Evolutionary conservation across 2,329 filamentous ascomycete species (phyloP), one percentile per base, ranked within the genome.

Genomic region (Trichophyton verrucosum): DNA sequence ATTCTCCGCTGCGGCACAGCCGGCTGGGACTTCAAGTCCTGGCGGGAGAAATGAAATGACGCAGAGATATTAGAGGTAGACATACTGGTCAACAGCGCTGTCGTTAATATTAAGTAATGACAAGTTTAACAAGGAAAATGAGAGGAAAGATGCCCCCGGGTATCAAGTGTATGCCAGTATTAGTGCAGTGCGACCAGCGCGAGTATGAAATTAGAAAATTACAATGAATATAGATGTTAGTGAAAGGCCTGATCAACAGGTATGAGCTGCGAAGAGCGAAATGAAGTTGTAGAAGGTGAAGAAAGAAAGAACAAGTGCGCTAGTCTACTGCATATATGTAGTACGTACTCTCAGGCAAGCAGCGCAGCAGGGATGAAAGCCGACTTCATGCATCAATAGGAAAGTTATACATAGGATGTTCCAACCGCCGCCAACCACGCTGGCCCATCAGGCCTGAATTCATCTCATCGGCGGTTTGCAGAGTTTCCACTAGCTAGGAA

Each of bases 1-100:
- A 51, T 38, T 11, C 40, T 51, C 22, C 56, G 56, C 24, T 58
- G 36, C 20, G 36, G 56, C 40, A 17, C 56, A 20, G 56, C 40
- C 56, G 27, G 11, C 15, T 27, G 13, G 27, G 30, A 36, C 49
- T 27, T 55, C 49, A 27, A 36, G 49, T 36, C 49, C 27, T 20
- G n/a, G 24, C 42, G n/a, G 20, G 17, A n/a, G 56, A 58, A 17
- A 11, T 36, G 27, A n/a, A 55, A 36, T 36, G 49, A n/a, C 27
- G 27, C n/a, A 24, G 49, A 55, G 8, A 55, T 22, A 55, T 55
- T 38, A 55, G 49, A 55, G 30, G 49, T 55, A 55, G 30, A 36
- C 49, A 55, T 55, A 55, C 49, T 55, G 49, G 20, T 55, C 49
- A 55, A 55, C 49, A 55, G 49, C 33, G 49, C 49, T 55, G n/a